Evolutionary conservation across 768 basidiomycete species (phyloP), one percentile per base, ranked within the genome.

Genomic region (Gymnopilus dilepis): DNA sequence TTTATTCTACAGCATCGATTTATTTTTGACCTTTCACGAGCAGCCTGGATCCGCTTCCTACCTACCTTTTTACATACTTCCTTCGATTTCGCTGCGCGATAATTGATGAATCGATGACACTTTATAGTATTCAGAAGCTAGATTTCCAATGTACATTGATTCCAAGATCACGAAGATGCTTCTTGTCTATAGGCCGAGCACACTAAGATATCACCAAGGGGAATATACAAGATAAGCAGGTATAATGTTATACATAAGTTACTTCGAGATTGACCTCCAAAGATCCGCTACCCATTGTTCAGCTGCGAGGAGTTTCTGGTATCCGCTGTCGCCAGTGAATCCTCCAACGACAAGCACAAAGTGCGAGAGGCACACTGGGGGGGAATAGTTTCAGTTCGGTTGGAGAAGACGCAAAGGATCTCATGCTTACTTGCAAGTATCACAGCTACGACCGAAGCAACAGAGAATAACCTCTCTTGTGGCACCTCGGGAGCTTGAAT

Each of bases 341-440:
- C 82, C 82, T 30, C 78, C 73, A 15, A 79, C 69, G 24, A 81
- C 81, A 31, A 85, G 70, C 4, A 79, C 33, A 55, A 84, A 84
- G 64, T 85, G 84, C 5, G 80, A 81, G 17, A 84, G 60, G 52
- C 82, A 83, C 41, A 82, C 80, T 76, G 72, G 56, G 56, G 41
- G 67, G 19, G 48, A 69, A 67, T 13, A 22, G 17, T 28, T 22
- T 59, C 58, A 69, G 56, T 31, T 66, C 56, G 41, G 75, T 56
- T 30, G 40, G 24, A 45, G 3, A 13, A 24, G 2, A n/a, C n/a
- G n/a, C n/a, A n/a, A n/a, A n/a, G n/a, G n/a, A n/a, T n/a, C n/a
- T n/a, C n/a, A n/a, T n/a, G n/a, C n/a, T n/a, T n/a, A n/a, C n/a
- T n/a, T n/a, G n/a, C n/a, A n/a, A 72, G 70, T 30, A 78, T 69